A percentile compares a stretch with the other conserved stretches of the same genome.
Evolutionary conservation across 2,329 filamentous ascomycete species (phyloP).

Genomic region (Arthrocladium fulminans): DNA sequence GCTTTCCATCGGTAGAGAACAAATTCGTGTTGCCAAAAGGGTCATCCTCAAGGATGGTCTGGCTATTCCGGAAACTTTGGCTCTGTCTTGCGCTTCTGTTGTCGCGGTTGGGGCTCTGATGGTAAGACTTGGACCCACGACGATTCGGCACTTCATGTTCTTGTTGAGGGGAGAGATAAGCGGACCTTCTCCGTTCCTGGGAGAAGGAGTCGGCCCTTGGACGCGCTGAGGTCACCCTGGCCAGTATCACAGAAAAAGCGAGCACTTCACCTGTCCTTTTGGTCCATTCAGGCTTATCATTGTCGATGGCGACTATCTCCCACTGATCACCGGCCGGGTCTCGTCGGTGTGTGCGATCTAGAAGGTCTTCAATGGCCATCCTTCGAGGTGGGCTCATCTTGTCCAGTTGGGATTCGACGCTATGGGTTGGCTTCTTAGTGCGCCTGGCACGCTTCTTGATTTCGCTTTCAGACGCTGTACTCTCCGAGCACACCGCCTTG

Average conservation of each 20-base stretch:
- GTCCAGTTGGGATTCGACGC: constrained; percentile 1
- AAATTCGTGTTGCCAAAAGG: constrained; percentile 16
- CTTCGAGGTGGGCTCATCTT: constrained; percentile 8
- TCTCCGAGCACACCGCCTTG: background rate
- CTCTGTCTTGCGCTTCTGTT: constrained; percentile 11
- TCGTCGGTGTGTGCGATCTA: background rate
- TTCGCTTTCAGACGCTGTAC: constrained; percentile 1
- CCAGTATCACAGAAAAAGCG: constrained; percentile 6
- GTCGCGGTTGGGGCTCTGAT: constrained; percentile 6
- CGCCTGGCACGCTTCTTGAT: constrained; percentile 7
- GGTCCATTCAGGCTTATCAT: constrained; percentile 7
- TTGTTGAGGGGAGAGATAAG: constrained; percentile 1
- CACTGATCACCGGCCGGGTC: constrained; percentile 3
- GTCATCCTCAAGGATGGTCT: constrained; percentile 13
- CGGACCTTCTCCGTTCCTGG: constrained; percentile 5
- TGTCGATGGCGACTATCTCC: constrained; percentile 3
- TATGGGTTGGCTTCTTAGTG: constrained; percentile 4
- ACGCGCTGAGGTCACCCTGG: background rate
- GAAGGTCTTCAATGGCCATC: constrained; percentile 3
- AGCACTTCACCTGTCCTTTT: constrained; percentile 7
- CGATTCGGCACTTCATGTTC: constrained; percentile 4
- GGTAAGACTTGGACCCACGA: constrained; percentile 9
- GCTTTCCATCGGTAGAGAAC: constrained; percentile 17
- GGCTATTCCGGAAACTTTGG: constrained; percentile 16
- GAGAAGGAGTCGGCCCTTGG: background rate